phyloP scores from a whole-genome alignment of 192 early-diverging fungal genomes.

The Backusella tarrabulga region DNA sequence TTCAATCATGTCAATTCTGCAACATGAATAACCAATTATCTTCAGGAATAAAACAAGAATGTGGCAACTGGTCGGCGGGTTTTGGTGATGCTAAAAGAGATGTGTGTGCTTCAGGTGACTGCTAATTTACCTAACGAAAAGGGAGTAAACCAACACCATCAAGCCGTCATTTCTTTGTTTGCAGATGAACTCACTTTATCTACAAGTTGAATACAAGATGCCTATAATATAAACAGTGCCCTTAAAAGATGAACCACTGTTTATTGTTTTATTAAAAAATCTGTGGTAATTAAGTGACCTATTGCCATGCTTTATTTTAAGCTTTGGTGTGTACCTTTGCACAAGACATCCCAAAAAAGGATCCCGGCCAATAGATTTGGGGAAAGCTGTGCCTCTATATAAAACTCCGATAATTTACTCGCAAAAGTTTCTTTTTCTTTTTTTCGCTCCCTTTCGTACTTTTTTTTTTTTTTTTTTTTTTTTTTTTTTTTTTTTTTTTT shows the following conservation, averaged over 20 bases:
- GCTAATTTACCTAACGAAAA: neutral
- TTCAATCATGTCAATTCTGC: no score
- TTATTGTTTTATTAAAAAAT: neutral
- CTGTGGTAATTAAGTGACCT: neutral
- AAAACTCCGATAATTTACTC: neutral
- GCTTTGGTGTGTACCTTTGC: neutral
- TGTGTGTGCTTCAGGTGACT: neutral
- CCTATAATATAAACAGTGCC: no score
- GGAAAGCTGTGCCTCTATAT: neutral
- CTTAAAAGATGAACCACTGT: no score
- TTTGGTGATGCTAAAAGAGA: no score
- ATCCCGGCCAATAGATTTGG: neutral
- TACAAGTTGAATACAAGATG: no score
- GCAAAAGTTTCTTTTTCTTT: neutral
- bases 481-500: conserved; percentile 12
- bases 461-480: neutral
- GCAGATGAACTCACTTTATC: no score
- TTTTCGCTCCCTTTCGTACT: neutral
- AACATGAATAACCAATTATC: no score
- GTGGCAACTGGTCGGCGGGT: no score
- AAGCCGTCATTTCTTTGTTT: no score
- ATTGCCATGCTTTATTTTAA: neutral
- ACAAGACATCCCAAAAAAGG: neutral
- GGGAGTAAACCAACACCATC: neutral
- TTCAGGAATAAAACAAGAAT: no score